Evolutionary conservation across 2,329 filamentous ascomycete species (phyloP), one percentile per base, ranked within the genome.

Genomic region (Aureobasidium uvarum): DNA sequence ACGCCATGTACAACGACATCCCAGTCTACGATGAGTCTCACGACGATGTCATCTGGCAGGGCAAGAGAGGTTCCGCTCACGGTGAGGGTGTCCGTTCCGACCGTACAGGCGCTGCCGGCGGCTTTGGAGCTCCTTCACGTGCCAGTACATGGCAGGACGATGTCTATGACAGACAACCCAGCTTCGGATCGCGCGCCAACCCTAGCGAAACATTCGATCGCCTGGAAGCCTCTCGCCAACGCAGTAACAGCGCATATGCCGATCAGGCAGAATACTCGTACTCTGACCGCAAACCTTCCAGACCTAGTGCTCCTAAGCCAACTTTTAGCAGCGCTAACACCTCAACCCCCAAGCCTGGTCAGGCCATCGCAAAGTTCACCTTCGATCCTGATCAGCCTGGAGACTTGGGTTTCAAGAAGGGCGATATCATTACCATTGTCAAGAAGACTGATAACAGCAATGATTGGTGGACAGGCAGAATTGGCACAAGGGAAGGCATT

Each of bases 391-490:
- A 96, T 72, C 93, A 97, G 77, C 87, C 92, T 0, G 94, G 94
- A 5, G 94, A 99, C 75, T 77, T 98, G 65, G 91, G 89, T 0
- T 99, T 99, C 79, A 96, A 96, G 81, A 99, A 99, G 83, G 95
- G 95, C 23, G 95, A 99, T 36, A 78, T 98, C 65, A 97, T 99
- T 70, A 97, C 92, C 0, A 92, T 99, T 66, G 77, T 96, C 66
- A 97, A 99, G 81, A 90, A 90, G 77, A 98, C 94, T 5, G 91
- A 98, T 5, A 97, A 90, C 71, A 90, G 91, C 66, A 93, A 92
- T 66, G 94, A 98, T 76, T 98, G 94, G 94, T 98, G 94, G 95
- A 98, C 94, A 20, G 95, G 95, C 31, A 89, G 89, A 78, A 88
- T 97, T 73, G 93, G 93, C 36, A 85, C 87, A 69, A 85, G 87